Conservation (phyloP, 352 stramenopile genomes). For the Globisporangium rhizosaccharum region DNA sequence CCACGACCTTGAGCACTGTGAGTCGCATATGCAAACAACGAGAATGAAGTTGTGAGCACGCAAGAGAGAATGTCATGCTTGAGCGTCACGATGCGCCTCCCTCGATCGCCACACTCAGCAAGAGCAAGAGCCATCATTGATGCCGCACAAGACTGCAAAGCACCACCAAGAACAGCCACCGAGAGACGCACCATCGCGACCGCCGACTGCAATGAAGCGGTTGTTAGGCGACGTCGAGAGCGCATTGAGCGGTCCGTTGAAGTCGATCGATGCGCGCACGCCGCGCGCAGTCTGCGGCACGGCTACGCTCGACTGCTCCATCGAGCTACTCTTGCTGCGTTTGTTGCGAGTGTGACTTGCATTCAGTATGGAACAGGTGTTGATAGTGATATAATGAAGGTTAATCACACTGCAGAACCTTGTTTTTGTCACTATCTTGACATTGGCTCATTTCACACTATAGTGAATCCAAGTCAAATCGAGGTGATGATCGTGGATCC, state of each 20-base stretch:
- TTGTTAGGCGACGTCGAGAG: constrained; percentile 82
- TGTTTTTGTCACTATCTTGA: too few relatives aligned
- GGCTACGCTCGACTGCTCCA: constrained; percentile 19
- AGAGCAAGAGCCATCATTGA: not conserved
- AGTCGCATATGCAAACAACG: not conserved
- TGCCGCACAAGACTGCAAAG: too few relatives aligned
- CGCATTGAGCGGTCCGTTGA: constrained; percentile 80
- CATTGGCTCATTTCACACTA: not conserved
- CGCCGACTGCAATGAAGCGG: constrained; percentile 76
- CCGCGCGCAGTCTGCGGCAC: constrained; percentile 32
- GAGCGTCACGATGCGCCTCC: not conserved
- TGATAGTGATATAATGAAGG: too few relatives aligned
- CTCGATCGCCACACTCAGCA: not conserved
- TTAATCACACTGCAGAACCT: too few relatives aligned
- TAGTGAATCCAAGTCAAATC: constrained; percentile 1
- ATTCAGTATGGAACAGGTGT: too few relatives aligned
- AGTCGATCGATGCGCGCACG: constrained; percentile 83
- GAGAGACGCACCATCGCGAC: constrained; percentile 50
- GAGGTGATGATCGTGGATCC: not conserved
- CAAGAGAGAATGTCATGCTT: not conserved
- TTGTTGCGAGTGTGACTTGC: not conserved
- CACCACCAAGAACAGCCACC: not conserved
- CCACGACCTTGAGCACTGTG: constrained; percentile 79
- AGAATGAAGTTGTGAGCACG: not conserved
- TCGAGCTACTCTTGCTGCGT: constrained; percentile 1